A percentile compares a stretch with the other conserved stretches of the same genome.
These are phyloP conservation scores for Arabis hirsuta DNA, from an alignment of 345 rosid genomes.

Conservation along the genomic window DNA sequence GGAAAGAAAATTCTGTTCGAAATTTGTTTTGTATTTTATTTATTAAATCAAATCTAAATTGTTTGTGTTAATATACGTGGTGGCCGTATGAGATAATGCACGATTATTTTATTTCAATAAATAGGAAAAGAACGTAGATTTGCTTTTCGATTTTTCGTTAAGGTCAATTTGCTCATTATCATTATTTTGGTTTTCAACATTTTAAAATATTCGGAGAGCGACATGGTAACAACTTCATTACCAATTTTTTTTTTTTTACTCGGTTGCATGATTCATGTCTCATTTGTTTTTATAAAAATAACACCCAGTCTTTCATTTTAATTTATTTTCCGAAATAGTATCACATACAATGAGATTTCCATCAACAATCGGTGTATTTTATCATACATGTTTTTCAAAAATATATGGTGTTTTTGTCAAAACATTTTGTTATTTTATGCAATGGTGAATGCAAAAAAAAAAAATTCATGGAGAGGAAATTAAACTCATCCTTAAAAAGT, in stretches of 20 bases:
- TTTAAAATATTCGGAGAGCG: conserved; percentile 25
- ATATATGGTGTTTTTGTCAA: too few species aligned
- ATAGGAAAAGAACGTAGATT: conserved; percentile 25
- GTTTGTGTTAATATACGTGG: conserved; percentile 35
- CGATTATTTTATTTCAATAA: background rate
- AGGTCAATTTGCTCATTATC: conserved; percentile 40
- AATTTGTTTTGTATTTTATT: conserved; percentile 5
- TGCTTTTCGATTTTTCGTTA: conserved; percentile 39
- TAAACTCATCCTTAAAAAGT: too few species aligned
- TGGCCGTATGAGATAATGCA: conserved; percentile 32
- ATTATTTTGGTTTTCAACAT: conserved; percentile 29
- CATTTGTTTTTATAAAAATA: background rate
- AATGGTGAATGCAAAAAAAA: too few species aligned
- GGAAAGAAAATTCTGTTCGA: conserved; percentile 20
- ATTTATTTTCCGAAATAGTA: background rate
- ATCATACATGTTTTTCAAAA: too few species aligned
- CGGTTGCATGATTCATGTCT: background rate
- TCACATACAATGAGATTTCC: background rate
- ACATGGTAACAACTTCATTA: conserved; percentile 39
- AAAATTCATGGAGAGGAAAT: too few species aligned
- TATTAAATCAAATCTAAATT: conserved; percentile 13
- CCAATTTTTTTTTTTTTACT: conserved; percentile 13
- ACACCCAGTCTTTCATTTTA: conserved; percentile 11
- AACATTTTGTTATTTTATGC: too few species aligned
- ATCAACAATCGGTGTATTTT: too few species aligned